Evolutionary conservation across 2,329 filamentous ascomycete genomes (phyloP).

Genomic region (Talaromyces piceae): DNA sequence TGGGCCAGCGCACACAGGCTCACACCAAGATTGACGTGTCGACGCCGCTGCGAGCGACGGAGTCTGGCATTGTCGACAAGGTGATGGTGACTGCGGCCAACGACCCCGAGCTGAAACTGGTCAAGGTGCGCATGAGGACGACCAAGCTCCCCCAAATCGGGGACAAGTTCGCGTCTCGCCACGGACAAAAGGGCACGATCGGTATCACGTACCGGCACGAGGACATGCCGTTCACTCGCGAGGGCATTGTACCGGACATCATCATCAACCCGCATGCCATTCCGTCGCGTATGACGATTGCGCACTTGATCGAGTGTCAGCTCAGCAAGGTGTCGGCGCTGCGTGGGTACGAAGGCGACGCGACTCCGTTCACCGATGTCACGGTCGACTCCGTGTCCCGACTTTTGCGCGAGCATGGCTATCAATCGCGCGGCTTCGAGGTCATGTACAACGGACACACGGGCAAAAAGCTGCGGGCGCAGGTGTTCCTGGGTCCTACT

Average conservation of each 20-base stretch:
- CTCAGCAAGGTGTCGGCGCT: constrained; percentile 92
- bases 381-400: constrained; percentile 90
- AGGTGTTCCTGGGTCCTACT: constrained; percentile 94
- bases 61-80: constrained; percentile 92
- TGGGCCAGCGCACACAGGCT: constrained; percentile 81
- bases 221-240: constrained; percentile 94
- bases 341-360: constrained; percentile 91
- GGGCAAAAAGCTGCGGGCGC: constrained; percentile 82
- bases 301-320: constrained; percentile 98
- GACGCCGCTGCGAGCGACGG: constrained; percentile 86
- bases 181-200: constrained; percentile 98
- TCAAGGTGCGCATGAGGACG: constrained; percentile 94
- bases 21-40: constrained; percentile 95
- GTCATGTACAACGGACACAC: constrained; percentile 99
- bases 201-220: constrained; percentile 97
- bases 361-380: constrained; percentile 95
- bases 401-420: constrained; percentile 79
- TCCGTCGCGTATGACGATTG: constrained; percentile 99
- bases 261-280: constrained; percentile 99
- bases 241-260: constrained; percentile 87
- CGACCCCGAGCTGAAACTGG: constrained; percentile 78
- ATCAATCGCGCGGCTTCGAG: constrained; percentile 95
- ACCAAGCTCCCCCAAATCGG: constrained; percentile 98
- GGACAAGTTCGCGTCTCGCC: constrained; percentile 97
- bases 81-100: constrained; percentile 91